Evolutionary conservation across 805 yeast genomes (phyloP).

Genomic region (Saccharomycopsis fermentans): DNA sequence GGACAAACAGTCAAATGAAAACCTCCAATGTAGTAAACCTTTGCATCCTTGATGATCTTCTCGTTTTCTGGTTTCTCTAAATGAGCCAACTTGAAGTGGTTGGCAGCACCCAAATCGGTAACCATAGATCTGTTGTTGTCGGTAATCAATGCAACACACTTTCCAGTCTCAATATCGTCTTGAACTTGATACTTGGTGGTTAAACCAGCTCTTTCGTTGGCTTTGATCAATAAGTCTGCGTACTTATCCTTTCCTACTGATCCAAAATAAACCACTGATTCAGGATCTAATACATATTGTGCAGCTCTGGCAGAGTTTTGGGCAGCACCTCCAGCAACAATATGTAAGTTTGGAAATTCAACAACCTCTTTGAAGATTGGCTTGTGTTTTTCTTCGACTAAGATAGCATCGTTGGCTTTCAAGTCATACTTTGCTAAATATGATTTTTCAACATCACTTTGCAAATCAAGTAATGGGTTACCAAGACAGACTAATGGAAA

Average conservation of each 20-base stretch:
- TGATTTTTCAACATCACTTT: slow-evolving; percentile 57
- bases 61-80: slow-evolving; percentile 85
- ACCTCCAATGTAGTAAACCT: slow-evolving; percentile 92
- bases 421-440: slow-evolving; percentile 73
- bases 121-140: slow-evolving; percentile 86
- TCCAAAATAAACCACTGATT: slow-evolving; percentile 88
- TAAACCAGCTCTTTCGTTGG: slow-evolving; percentile 84
- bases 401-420: slow-evolving; percentile 89
- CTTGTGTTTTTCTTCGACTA: slow-evolving; percentile 74
- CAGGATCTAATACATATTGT: slow-evolving; percentile 73
- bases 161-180: slow-evolving; percentile 76
- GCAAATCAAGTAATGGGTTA: slow-evolving; percentile 84
- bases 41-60: slow-evolving; percentile 71
- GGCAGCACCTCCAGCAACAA: slow-evolving; percentile 98
- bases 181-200: slow-evolving; percentile 77
- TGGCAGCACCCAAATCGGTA: slow-evolving; percentile 96
- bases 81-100: slow-evolving; percentile 86
- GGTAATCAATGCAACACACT: slow-evolving; percentile 91
- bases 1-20: slow-evolving; percentile 98
- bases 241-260: slow-evolving; percentile 91
- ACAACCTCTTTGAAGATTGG: slow-evolving; percentile 79
- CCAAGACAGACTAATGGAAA: slow-evolving; percentile 70
- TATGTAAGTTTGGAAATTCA: slow-evolving; percentile 45
- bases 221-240: slow-evolving; percentile 68
- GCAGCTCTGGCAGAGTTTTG: slow-evolving; percentile 99